Base-by-base conservation (phyloP, 2,329 filamentous ascomycete genomes). In the Monilinia vaccinii-corymbosi region DNA sequence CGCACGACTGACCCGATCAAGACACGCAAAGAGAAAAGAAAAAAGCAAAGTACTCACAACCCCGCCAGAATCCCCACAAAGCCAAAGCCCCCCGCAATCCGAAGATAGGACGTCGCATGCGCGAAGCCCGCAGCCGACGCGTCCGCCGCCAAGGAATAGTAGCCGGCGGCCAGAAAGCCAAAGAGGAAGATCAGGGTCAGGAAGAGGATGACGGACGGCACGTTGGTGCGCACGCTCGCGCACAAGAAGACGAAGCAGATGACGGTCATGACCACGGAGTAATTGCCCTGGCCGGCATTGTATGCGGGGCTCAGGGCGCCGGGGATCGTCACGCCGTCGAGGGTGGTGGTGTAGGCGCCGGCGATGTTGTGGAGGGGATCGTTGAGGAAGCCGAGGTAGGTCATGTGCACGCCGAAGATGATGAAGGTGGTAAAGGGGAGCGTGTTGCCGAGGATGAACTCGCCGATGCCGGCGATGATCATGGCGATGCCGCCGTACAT, bases 361-460 rank as follows among this genome's bases (percentile, higher is more conserved):
- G 91, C 76, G 16, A 92, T 83, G 55, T 87, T 88, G 40, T 81
- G 79, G 49, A 91, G 78, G 3, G 82, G 79, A 1, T 86, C 80
- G 58, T 88, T 86, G 23, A 60, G 9, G 14, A 59, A 64, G 2
- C 55, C 62, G 14, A 60, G 32, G 49, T 62, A 59, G 5, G 56
- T 36, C 55, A 40, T 63, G 45, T 63, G 61, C 34, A 28, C 55
- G 28, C 63, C 63, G 36, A 56, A 64, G 45, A 58, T 57, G 4
- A 51, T 56, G 56, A 64, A 64, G 28, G 62, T 52, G 23, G 52
- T 34, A 14, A 64, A 58, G 28, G 63, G 63, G 21, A 63, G 62
- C 11, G 57, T 58, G 53, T 63, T 64, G 16, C 63, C 63, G 16
- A 65, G 57, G 4, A 63, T 61, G 45, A 63, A 65, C 34, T 65